Percentiles rank a stretch among this genome's conserved stretches.
phyloP scores from a whole-genome alignment of 2,329 filamentous ascomycete species.

The Alternaria angustiovoidea region DNA sequence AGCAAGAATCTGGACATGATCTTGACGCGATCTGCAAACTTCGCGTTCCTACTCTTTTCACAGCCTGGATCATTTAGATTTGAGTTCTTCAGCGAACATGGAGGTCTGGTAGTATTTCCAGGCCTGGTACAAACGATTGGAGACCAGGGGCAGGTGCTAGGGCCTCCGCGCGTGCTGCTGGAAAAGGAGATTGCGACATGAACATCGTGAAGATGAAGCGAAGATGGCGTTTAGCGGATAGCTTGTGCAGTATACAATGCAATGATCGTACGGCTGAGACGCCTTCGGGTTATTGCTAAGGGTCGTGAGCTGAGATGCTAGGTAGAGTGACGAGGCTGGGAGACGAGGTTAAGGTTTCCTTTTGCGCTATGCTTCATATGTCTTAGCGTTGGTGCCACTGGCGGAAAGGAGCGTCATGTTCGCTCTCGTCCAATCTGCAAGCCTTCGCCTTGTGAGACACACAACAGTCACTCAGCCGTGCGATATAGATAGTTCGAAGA shows the following conservation, averaged over 20 bases:
- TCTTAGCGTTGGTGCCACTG: conserved; percentile 3
- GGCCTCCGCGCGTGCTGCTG: conserved; percentile 20
- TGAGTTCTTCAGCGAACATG: conserved; percentile 27
- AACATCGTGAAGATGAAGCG: background rate
- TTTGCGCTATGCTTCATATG: background rate
- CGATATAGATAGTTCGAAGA: background rate
- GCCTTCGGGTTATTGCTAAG: background rate
- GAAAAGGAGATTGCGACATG: conserved; percentile 26
- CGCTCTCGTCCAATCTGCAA: background rate
- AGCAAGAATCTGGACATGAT: conserved; percentile 42
- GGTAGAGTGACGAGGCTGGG: conserved; percentile 11
- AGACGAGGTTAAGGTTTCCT: conserved; percentile 10
- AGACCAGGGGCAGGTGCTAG: conserved; percentile 32
- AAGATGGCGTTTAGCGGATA: background rate
- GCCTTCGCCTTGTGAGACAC: background rate
- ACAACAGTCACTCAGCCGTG: background rate
- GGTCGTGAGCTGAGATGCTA: background rate
- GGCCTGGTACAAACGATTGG: conserved; percentile 37
- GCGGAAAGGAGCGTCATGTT: background rate
- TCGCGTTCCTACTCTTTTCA: conserved; percentile 34
- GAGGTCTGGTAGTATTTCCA: conserved; percentile 35
- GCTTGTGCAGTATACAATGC: background rate
- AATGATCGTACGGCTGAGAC: background rate
- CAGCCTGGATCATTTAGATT: conserved; percentile 43
- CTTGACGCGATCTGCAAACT: conserved; percentile 34